Conservation (phyloP, 176 grass and related monocot genomes). For the Bromus sterilis region DNA sequence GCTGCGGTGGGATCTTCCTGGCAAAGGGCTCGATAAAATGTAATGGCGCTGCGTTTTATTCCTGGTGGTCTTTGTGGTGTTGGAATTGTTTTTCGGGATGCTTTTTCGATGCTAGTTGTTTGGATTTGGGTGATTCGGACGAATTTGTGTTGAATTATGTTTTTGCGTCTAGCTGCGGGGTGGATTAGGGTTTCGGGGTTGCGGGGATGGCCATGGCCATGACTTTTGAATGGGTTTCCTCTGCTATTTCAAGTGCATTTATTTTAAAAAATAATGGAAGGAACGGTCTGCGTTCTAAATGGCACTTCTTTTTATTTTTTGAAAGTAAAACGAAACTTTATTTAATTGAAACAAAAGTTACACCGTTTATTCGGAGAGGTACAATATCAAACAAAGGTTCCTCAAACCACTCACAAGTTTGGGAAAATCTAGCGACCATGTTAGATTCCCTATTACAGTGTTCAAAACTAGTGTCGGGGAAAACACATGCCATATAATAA, state of each 20-base stretch:
- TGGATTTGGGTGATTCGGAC: not conserved
- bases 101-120: not conserved
- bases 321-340: too few species aligned
- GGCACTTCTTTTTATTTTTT: not conserved
- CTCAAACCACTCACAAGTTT: too few species aligned
- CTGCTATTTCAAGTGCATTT: not conserved
- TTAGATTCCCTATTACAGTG: too few species aligned
- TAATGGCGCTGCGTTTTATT: conserved; percentile 10
- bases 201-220: not conserved
- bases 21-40: conserved; percentile 18
- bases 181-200: conserved; percentile 29
- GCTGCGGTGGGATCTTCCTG: conserved; percentile 44
- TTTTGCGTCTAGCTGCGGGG: not conserved
- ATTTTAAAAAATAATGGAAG: not conserved
- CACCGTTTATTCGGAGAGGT: too few species aligned
- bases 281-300: not conserved
- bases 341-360: too few species aligned
- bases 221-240: conserved; percentile 16
- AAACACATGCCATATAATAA: too few species aligned
- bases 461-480: too few species aligned
- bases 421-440: too few species aligned
- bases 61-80: not conserved
- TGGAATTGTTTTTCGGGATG: not conserved
- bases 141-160: not conserved
- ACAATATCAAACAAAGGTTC: too few species aligned